Conservation (phyloP, 768 basidiomycete genomes). For the Wakefieldia striispora region DNA sequence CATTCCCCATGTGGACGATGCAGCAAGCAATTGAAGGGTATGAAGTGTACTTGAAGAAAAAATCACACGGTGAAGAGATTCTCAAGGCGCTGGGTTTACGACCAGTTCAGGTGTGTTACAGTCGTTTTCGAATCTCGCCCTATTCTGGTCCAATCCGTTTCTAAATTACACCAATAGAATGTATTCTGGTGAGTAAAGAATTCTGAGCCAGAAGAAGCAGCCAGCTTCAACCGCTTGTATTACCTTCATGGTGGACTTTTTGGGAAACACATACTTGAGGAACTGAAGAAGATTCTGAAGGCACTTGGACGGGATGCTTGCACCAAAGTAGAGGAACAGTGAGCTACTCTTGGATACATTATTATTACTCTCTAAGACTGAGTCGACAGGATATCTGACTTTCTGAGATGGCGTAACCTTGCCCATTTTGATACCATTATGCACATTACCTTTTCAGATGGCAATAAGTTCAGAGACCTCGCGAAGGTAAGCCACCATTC, state of each 20-base stretch:
- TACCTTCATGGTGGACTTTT: background rate
- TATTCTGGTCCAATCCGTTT: too few species aligned
- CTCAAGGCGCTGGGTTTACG: conserved; percentile 2
- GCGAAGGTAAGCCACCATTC: background rate
- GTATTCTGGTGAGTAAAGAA: background rate
- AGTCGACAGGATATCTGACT: conserved; percentile 6
- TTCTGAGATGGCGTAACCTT: background rate
- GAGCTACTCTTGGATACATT: too few species aligned
- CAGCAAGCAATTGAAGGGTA: background rate
- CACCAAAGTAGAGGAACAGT: too few species aligned
- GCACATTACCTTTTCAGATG: background rate
- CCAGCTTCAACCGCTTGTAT: background rate
- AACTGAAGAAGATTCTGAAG: background rate
- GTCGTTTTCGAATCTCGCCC: too few species aligned
- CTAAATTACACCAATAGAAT: background rate
- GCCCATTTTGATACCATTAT: conserved; percentile 1
- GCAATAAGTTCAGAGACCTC: conserved; percentile 3
- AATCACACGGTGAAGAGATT: conserved; percentile 1
- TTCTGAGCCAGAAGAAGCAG: background rate
- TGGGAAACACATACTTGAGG: background rate
- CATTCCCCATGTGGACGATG: background rate
- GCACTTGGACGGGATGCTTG: too few species aligned
- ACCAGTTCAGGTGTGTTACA: too few species aligned
- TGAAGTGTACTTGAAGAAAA: background rate
- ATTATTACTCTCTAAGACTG: background rate